Conservation (phyloP, 148 eudicot species). For the Camellia lanceoleosa region DNA sequence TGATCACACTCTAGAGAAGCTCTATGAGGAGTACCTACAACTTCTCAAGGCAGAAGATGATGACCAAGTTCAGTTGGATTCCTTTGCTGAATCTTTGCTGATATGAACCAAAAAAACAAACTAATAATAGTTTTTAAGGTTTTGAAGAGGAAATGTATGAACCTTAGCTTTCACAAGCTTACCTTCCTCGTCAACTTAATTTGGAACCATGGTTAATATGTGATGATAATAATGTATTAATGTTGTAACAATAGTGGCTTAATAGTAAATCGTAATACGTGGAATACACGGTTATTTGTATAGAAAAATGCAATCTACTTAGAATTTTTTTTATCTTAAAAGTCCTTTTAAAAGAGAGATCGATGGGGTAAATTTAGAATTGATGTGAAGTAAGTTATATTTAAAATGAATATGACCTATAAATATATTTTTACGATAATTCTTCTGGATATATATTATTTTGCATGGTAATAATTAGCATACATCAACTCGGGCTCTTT, state of each 20-base stretch:
- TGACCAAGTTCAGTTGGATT: not conserved
- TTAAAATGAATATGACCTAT: no score
- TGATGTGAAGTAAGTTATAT: no score
- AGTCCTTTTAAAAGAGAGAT: no score
- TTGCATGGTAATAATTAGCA: no score
- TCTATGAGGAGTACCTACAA: not conserved
- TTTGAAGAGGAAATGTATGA: not conserved
- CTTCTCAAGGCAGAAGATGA: not conserved
- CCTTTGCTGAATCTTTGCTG: slow-evolving; percentile 1
- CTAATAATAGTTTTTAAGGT: not conserved
- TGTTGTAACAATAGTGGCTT: not conserved
- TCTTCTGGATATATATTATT: no score
- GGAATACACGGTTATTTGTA: not conserved
- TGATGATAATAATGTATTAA: not conserved
- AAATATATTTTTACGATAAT: no score
- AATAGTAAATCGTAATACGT: not conserved
- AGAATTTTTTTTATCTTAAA: no score
- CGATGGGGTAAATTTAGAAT: no score
- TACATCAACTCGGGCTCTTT: no score
- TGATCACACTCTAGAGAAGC: not conserved
- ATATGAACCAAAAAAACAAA: not conserved
- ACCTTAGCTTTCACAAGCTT: not conserved
- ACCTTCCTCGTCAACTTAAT: not conserved
- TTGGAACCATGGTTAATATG: not conserved
- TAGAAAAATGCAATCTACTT: no score